phyloP scores from a whole-genome alignment of 2,329 filamentous ascomycete species.

The Penicillium concentricum region DNA sequence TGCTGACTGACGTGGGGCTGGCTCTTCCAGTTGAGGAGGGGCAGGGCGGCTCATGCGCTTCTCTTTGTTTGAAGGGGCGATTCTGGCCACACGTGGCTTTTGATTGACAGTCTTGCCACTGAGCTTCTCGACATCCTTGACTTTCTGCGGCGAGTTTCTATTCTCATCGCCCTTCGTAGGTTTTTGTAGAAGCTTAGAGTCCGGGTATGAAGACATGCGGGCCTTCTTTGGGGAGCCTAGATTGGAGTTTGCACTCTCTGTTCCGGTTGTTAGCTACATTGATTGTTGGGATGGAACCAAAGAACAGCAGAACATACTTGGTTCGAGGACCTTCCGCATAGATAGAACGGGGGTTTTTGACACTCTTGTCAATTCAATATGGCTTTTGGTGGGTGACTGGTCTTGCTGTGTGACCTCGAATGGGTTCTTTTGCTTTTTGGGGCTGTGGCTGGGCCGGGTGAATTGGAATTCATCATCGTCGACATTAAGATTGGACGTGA shows the following conservation, averaged over 20 bases:
- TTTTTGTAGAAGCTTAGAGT: slow-evolving; percentile 14
- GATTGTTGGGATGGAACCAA: not conserved
- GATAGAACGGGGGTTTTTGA: slow-evolving; percentile 14
- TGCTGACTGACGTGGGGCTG: not conserved
- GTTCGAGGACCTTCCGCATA: slow-evolving; percentile 41
- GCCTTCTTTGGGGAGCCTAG: slow-evolving; percentile 33
- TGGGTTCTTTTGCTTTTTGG: slow-evolving; percentile 12
- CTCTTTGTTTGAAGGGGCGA: slow-evolving; percentile 10
- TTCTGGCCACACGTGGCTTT: slow-evolving; percentile 12
- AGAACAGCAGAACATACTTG: slow-evolving; percentile 37
- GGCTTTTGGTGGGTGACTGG: slow-evolving; percentile 16
- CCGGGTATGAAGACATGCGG: slow-evolving; percentile 12
- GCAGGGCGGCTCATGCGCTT: slow-evolving; percentile 11
- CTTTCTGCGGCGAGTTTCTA: slow-evolving; percentile 14
- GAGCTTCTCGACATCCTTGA: slow-evolving; percentile 11
- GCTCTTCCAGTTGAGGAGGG: slow-evolving; percentile 11
- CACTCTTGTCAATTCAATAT: slow-evolving; percentile 14
- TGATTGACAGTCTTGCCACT: slow-evolving; percentile 2
- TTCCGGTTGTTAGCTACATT: slow-evolving; percentile 14
- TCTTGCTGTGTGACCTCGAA: slow-evolving; percentile 9
- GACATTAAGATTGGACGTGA: slow-evolving; percentile 9
- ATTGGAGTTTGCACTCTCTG: slow-evolving; percentile 54
- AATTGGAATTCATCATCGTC: slow-evolving; percentile 38
- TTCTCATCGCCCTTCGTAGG: slow-evolving; percentile 16
- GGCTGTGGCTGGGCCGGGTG: slow-evolving; percentile 26